phyloP scores from a whole-genome alignment of 2,329 filamentous ascomycete species.

The Epichloe baconii region DNA sequence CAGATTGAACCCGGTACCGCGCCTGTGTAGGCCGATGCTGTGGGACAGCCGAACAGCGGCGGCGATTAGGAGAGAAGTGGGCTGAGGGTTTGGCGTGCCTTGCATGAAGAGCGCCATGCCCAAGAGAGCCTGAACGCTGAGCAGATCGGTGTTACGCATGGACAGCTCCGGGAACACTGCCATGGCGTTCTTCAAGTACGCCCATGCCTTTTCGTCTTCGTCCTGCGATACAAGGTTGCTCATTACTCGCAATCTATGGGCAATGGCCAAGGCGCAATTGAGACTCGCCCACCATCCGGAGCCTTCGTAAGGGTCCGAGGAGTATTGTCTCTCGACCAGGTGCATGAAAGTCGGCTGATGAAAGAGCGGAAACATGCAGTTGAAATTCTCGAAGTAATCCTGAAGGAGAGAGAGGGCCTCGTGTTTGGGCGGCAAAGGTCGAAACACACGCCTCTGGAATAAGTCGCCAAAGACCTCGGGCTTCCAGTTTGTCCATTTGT shows the following conservation, averaged over 20 bases:
- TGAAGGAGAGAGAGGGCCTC: slow-evolving; percentile 78
- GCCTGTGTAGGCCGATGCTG: slow-evolving; percentile 90
- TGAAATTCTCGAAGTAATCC: slow-evolving; percentile 98
- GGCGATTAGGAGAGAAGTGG: slow-evolving; percentile 80
- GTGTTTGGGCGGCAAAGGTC: slow-evolving; percentile 68
- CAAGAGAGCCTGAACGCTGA: slow-evolving; percentile 86
- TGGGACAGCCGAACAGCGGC: slow-evolving; percentile 84
- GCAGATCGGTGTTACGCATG: slow-evolving; percentile 88
- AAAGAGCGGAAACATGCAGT: slow-evolving; percentile 95
- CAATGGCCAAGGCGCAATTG: slow-evolving; percentile 87
- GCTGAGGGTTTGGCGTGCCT: slow-evolving; percentile 92
- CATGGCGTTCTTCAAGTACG: slow-evolving; percentile 92
- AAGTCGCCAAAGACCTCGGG: slow-evolving; percentile 93
- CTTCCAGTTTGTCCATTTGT: slow-evolving; percentile 96
- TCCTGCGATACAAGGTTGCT: slow-evolving; percentile 82
- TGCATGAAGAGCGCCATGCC: slow-evolving; percentile 93
- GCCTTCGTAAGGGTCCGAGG: slow-evolving; percentile 79
- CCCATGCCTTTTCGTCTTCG: slow-evolving; percentile 91
- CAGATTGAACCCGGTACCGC: slow-evolving; percentile 81
- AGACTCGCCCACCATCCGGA: slow-evolving; percentile 98
- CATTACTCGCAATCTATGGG: slow-evolving; percentile 86
- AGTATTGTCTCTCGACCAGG: slow-evolving; percentile 87
- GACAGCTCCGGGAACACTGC: slow-evolving; percentile 84
- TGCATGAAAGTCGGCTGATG: slow-evolving; percentile 99
- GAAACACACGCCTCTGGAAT: slow-evolving; percentile 75